phyloP scores from a whole-genome alignment of 306 rosid genomes.

The Castanea crenata region DNA sequence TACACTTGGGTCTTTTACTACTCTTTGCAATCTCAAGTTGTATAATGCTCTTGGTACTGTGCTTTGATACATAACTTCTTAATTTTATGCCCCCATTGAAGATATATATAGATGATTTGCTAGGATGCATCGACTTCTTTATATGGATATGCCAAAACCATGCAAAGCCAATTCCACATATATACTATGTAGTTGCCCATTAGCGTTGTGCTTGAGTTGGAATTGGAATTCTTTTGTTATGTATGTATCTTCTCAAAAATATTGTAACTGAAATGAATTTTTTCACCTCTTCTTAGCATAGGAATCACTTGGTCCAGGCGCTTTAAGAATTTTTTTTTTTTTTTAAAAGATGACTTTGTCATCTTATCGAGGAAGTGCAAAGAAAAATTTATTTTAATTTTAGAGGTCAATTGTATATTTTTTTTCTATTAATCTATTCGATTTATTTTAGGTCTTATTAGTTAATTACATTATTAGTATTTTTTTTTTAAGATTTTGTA shows the following conservation, averaged over 20 bases:
- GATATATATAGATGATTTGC: too few relatives aligned
- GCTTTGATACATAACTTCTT: too few relatives aligned
- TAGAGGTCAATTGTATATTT: too few relatives aligned
- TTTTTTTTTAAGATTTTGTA: too few relatives aligned
- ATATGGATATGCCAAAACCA: background rate
- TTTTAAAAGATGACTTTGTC: background rate
- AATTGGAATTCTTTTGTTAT: background rate
- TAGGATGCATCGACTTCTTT: background rate
- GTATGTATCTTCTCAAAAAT: background rate
- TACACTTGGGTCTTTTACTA: background rate
- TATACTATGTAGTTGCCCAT: background rate
- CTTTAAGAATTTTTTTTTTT: background rate
- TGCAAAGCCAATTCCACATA: background rate
- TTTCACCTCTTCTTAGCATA: background rate
- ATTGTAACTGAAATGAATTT: background rate
- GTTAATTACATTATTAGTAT: too few relatives aligned
- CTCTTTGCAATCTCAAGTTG: background rate
- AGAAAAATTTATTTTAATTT: too few relatives aligned
- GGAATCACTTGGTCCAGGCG: background rate
- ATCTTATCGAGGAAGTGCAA: background rate
- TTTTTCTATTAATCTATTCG: too few relatives aligned
- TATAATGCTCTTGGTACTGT: background rate
- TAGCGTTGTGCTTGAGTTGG: background rate
- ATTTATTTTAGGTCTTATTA: too few relatives aligned
- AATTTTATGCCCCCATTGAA: too few relatives aligned